Evolutionary conservation across 345 rosid genomes (phyloP).

Genomic region (Eucalyptus cladocalyx): DNA sequence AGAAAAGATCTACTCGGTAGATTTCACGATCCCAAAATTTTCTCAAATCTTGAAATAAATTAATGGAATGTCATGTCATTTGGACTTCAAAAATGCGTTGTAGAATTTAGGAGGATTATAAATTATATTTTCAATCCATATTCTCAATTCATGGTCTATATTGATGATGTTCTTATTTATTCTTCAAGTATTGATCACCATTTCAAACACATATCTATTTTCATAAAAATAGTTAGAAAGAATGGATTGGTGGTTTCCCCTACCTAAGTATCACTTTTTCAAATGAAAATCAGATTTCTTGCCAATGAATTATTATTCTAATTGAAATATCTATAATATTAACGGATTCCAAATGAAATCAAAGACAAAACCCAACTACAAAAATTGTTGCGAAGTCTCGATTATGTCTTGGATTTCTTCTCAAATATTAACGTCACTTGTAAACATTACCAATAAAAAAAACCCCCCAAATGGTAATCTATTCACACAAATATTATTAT

Average conservation of each 20-base stretch:
- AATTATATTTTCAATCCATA: background rate
- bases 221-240: background rate
- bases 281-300: background rate
- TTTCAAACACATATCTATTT: background rate
- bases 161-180: background rate
- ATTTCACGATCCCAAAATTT: background rate
- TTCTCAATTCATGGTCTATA: background rate
- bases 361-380: background rate
- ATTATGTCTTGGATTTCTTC: background rate
- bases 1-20: background rate
- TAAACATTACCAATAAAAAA: background rate
- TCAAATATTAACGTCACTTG: background rate
- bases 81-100: background rate
- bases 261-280: background rate
- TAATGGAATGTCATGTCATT: background rate
- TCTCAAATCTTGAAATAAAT: background rate
- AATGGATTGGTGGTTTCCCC: background rate
- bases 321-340: background rate
- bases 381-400: background rate
- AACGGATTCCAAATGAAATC: background rate
- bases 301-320: background rate
- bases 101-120: background rate
- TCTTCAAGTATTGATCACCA: background rate
- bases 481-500: background rate
- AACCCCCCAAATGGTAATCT: background rate